A percentile compares a stretch with the other conserved stretches of the same genome.
These are phyloP conservation scores for Aspergillus carlsbadensis DNA, from an alignment of 495 filamentous ascomycete genomes.

Conservation along the genomic window DNA sequence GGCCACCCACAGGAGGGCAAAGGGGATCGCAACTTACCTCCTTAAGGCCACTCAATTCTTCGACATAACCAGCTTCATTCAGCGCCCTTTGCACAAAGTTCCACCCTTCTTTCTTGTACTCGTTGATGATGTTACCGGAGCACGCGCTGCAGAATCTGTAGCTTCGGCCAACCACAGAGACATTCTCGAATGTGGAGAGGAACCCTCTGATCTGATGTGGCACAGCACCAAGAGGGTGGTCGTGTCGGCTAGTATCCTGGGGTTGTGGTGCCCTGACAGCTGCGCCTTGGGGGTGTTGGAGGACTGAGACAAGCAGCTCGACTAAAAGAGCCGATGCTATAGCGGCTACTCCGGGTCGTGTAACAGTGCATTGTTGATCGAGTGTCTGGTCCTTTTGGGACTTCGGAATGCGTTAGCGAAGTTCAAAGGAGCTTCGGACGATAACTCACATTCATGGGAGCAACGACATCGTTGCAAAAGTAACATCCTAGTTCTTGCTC, in stretches of 20 bases:
- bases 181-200: slow-evolving; percentile 79
- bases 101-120: slow-evolving; percentile 77
- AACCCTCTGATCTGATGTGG: slow-evolving; percentile 95
- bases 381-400: slow-evolving; percentile 91
- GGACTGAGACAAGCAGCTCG: slow-evolving; percentile 80
- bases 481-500: slow-evolving; percentile 80
- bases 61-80: slow-evolving; percentile 81
- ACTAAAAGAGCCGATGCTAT: slow-evolving; percentile 93
- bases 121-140: slow-evolving; percentile 68
- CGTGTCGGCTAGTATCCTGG: slow-evolving; percentile 52
- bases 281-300: slow-evolving; percentile 74
- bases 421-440: not conserved
- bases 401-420: slow-evolving; percentile 53
- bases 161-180: slow-evolving; percentile 74
- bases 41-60: slow-evolving; percentile 84
- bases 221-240: slow-evolving; percentile 81
- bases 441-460: slow-evolving; percentile 81
- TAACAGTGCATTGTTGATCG: slow-evolving; percentile 98
- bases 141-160: slow-evolving; percentile 94
- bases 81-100: slow-evolving; percentile 85
- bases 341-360: slow-evolving; percentile 85
- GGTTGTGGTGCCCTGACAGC: slow-evolving; percentile 60
- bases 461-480: slow-evolving; percentile 97
- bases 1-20: not conserved
- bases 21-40: slow-evolving; percentile 56